Evolutionary conservation across 1,284 basidiomycete genomes (phyloP).

Genomic region (Grifola frondosa): DNA sequence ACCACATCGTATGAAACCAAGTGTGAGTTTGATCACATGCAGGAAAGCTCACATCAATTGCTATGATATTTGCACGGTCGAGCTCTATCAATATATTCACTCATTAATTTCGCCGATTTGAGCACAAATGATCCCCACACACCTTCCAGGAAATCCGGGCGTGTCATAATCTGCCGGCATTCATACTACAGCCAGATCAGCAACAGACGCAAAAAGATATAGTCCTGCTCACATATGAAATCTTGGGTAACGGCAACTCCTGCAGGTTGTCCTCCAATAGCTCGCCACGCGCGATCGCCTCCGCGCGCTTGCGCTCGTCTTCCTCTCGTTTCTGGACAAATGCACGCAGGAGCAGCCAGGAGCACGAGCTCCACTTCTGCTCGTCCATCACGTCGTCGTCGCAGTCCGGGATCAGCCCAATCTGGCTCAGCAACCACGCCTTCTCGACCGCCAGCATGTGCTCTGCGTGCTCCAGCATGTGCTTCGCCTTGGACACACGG

Average conservation of each 20-base stretch:
- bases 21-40: constrained; percentile 4
- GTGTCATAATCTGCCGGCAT: constrained; percentile 78
- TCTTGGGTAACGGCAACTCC: constrained; percentile 54
- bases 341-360: constrained; percentile 72
- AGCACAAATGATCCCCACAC: constrained; percentile 9
- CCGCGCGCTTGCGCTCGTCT: constrained; percentile 44
- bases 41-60: constrained; percentile 64
- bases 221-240: constrained; percentile 54
- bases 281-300: constrained; percentile 39
- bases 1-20: constrained; percentile 3
- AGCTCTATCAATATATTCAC: constrained; percentile 46
- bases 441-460: constrained; percentile 71
- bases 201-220: constrained; percentile 2
- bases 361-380: constrained; percentile 82
- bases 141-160: constrained; percentile 80
- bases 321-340: constrained; percentile 62
- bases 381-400: constrained; percentile 89
- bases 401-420: constrained; percentile 70
- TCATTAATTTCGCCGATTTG: not conserved
- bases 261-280: constrained; percentile 35
- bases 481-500: constrained; percentile 54
- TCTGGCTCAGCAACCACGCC: constrained; percentile 73
- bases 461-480: constrained; percentile 65
- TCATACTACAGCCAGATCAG: constrained; percentile 43
- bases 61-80: constrained; percentile 67